Evolutionary conservation across 768 basidiomycete genomes (phyloP).

Genomic region (Bullera alba): DNA sequence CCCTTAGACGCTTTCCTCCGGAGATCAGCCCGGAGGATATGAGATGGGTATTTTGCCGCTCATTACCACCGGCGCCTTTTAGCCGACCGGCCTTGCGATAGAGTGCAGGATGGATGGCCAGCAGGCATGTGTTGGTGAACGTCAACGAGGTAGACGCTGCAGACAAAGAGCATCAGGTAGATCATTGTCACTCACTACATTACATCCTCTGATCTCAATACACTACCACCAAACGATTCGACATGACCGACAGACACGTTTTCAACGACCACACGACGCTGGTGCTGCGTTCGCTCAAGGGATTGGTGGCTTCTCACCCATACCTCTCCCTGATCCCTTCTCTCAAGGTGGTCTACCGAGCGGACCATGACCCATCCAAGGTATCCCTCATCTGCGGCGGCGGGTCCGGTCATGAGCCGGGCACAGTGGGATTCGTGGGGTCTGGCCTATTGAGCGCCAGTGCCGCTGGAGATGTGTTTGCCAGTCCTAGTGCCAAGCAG

Average conservation of each 20-base stretch:
- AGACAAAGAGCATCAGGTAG: no score
- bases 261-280: slow-evolving; percentile 40
- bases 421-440: slow-evolving; percentile 37
- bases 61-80: no score
- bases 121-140: no score
- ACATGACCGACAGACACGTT: slow-evolving; percentile 39
- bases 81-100: no score
- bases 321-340: slow-evolving; percentile 38
- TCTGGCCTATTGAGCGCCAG: slow-evolving; percentile 32
- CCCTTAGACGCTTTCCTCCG: no score
- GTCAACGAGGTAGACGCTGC: no score
- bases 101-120: no score
- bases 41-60: no score
- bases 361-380: slow-evolving; percentile 34
- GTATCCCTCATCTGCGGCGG: slow-evolving; percentile 41
- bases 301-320: slow-evolving; percentile 38
- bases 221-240: no score
- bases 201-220: no score
- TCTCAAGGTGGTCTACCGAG: slow-evolving; percentile 39
- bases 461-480: slow-evolving; percentile 42
- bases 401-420: slow-evolving; percentile 41
- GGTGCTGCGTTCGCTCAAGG: slow-evolving; percentile 30
- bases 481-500: slow-evolving; percentile 38
- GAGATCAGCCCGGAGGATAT: no score
- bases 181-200: no score